Evolutionary conservation across 2,329 filamentous ascomycete species (phyloP).

Genomic region (Whalleya microplaca): DNA sequence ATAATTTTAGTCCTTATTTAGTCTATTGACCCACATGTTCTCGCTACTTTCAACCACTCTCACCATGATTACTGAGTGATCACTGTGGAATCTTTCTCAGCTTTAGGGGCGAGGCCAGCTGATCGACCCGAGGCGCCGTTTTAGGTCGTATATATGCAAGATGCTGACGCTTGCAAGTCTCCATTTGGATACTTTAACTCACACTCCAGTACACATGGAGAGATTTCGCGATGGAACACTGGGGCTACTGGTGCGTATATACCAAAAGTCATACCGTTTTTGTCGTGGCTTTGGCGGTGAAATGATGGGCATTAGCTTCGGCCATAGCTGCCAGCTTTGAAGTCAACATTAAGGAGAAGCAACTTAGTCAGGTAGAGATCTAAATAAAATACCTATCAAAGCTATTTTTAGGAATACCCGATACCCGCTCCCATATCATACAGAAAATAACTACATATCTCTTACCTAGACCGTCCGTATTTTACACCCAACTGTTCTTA

Average conservation of each 20-base stretch:
- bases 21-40: neutral
- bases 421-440: neutral
- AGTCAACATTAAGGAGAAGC: too few species aligned
- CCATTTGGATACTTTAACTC: too few species aligned
- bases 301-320: neutral
- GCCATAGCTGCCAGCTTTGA: too few species aligned
- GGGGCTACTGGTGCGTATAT: neutral
- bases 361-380: neutral
- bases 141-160: neutral
- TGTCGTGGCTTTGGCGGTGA: neutral
- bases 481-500: too few species aligned
- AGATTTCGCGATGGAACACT: neutral
- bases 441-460: neutral
- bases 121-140: neutral
- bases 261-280: neutral
- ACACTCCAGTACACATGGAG: neutral
- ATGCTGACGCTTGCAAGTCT: neutral
- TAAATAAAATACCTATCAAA: neutral
- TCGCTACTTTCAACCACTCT: neutral
- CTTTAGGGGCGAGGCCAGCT: neutral
- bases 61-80: neutral
- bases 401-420: neutral
- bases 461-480: too few species aligned
- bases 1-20: neutral
- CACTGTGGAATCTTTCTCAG: neutral